These are phyloP conservation scores for Cercospora sp. DNA, from an alignment of 2,329 filamentous ascomycete species.

Conservation along the genomic window DNA sequence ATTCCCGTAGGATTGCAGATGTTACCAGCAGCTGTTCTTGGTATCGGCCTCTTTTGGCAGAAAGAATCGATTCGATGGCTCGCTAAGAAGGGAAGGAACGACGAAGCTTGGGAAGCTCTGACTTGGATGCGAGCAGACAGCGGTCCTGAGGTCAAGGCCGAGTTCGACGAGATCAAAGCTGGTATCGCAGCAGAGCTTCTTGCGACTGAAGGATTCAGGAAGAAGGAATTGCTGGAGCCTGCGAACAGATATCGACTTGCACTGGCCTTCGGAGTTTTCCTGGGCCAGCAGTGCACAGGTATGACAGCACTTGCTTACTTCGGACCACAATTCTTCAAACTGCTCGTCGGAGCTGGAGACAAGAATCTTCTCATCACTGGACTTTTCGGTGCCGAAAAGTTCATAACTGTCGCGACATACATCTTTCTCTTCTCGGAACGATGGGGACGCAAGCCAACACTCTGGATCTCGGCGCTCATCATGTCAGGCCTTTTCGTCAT, in stretches of 20 bases:
- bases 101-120: constrained; percentile 52
- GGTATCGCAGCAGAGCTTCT: constrained; percentile 50
- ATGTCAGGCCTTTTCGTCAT: constrained; percentile 42
- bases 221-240: constrained; percentile 47
- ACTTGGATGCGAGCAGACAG: constrained; percentile 54
- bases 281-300: constrained; percentile 56
- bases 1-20: constrained; percentile 57
- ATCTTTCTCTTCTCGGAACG: constrained; percentile 55
- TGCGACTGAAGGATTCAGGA: constrained; percentile 40
- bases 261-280: constrained; percentile 51
- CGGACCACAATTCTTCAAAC: constrained; percentile 56
- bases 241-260: constrained; percentile 50
- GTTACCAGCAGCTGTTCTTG: constrained; percentile 51
- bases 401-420: constrained; percentile 50
- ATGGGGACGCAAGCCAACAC: constrained; percentile 43
- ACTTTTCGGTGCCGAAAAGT: constrained; percentile 57
- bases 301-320: constrained; percentile 55
- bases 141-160: constrained; percentile 38
- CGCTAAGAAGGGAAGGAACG: constrained; percentile 47
- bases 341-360: constrained; percentile 50
- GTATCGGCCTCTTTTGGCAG: constrained; percentile 51
- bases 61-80: constrained; percentile 56
- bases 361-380: constrained; percentile 53
- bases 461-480: constrained; percentile 31
- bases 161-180: constrained; percentile 54